A percentile compares a stretch with the other conserved stretches of the same genome.
phyloP scores from a whole-genome alignment of 495 filamentous ascomycete species.

The Cercophora scortea region DNA sequence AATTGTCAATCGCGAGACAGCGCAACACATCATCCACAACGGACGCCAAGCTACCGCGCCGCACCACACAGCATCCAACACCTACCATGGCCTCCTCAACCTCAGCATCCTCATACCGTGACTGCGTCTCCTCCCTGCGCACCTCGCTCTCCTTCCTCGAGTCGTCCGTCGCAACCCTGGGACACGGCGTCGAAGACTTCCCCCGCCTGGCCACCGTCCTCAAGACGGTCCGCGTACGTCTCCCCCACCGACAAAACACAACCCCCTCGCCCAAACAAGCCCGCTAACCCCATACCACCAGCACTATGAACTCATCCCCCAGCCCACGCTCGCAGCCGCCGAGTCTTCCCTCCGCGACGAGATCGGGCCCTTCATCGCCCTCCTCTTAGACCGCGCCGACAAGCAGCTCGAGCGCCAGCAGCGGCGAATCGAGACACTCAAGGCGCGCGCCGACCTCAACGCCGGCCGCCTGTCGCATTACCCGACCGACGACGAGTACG shows the following conservation, averaged over 20 bases:
- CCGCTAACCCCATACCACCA: conserved; percentile 4
- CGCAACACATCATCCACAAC: too few relatives aligned
- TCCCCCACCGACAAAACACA: not conserved
- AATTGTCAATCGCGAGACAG: too few relatives aligned
- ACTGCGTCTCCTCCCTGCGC: conserved; percentile 40
- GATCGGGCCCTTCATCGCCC: conserved; percentile 37
- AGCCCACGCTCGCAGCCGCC: conserved; percentile 38
- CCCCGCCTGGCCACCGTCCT: conserved; percentile 37
- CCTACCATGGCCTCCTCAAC: too few relatives aligned
- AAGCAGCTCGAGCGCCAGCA: conserved; percentile 37
- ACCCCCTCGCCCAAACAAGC: not conserved
- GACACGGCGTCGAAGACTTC: conserved; percentile 36
- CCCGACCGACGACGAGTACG: not conserved
- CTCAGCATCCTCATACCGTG: conserved; percentile 18
- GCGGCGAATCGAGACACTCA: conserved; percentile 39
- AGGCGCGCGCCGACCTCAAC: conserved; percentile 39
- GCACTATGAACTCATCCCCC: conserved; percentile 47
- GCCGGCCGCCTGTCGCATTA: conserved; percentile 31
- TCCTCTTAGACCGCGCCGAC: conserved; percentile 40
- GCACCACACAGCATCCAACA: too few relatives aligned
- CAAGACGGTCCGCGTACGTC: conserved; percentile 39
- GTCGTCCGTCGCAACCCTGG: conserved; percentile 39
- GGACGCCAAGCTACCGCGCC: too few relatives aligned
- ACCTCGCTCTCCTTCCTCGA: conserved; percentile 44
- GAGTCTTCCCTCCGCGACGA: conserved; percentile 43